Evolutionary conservation across 75 land plant genomes (phyloP).

Genomic region (Picea sitchensis): DNA sequence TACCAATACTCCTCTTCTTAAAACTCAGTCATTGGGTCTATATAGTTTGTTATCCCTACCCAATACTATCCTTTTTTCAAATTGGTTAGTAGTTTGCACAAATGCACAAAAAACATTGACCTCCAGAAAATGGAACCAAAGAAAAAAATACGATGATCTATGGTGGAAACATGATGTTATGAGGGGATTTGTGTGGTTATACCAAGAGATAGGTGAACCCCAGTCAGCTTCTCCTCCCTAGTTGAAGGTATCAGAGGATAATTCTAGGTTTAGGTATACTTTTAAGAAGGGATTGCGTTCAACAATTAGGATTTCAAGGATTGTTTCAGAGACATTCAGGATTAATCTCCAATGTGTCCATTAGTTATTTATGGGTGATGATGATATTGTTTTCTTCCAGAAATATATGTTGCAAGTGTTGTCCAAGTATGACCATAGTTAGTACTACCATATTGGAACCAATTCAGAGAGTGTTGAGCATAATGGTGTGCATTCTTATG

Average conservation of each 20-base stretch:
- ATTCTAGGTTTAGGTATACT: conserved; percentile 41
- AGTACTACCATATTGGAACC: conserved; percentile 43
- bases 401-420: conserved; percentile 37
- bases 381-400: conserved; percentile 43
- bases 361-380: conserved; percentile 60
- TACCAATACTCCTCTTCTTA: too few species aligned
- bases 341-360: conserved; percentile 39
- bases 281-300: conserved; percentile 34
- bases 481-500: conserved; percentile 49
- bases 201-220: conserved; percentile 5
- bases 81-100: too few species aligned
- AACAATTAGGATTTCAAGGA: conserved; percentile 56
- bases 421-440: conserved; percentile 31
- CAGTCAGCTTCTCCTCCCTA: conserved; percentile 20
- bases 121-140: conserved; percentile 17
- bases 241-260: conserved; percentile 43
- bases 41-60: too few species aligned
- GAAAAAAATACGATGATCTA: conserved; percentile 29
- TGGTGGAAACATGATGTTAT: conserved; percentile 35
- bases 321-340: conserved; percentile 60
- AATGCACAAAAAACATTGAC: background rate
- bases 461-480: conserved; percentile 52
- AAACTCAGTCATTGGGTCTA: too few species aligned
- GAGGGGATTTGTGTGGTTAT: conserved; percentile 41
- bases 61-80: too few species aligned